Evolutionary conservation across 257 asterid species (phyloP), one percentile per base, ranked within the genome.

Genomic region (Solanum boliviense): DNA sequence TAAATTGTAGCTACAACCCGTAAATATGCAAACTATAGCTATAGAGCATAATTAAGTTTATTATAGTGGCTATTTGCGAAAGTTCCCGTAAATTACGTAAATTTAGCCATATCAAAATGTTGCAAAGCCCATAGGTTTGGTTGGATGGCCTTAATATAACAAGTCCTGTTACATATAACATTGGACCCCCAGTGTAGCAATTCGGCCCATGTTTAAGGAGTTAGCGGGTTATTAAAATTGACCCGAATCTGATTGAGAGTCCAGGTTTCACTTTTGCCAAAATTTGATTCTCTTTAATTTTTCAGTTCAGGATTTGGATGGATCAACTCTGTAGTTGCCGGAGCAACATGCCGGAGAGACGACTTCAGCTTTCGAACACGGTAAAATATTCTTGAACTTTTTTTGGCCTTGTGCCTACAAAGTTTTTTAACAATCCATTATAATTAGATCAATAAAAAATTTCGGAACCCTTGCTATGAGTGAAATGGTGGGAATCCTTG

Each of bases 221-320:
- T 41, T 79, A 2, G 65, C 15, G 84, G 25, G 38, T 5, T 13
- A n/a, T 25, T 79, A 15, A 9, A 39, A 25, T 79, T 70, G 76
- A 79, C 65, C 65, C 84, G 84, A 41, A 25, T 78, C 36, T 27
- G 84, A 25, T 38, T 13, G 13, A 36, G 83, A 13, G 62, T 39
- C 60, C 62, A 39, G 84, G 35, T 74, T 74, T 76, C 23, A 38
- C 84, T 76, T 76, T 4, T 13, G 62, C 5, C n/a, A 25, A 13
- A 41, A 25, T 75, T 31, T 35, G 29, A 36, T 75, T 75, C 15
- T 15, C 4, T 56, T 56, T 56, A 56, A 48, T 75, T 23, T 12
- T 74, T 74, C 44, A 48, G 39, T 74, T 58, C 29, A 87, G 88
- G 86, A 58, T 75, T 75, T 75, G 86, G 78, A 21, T n/a, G 23